Evolutionary conservation across 768 basidiomycete species (phyloP), one percentile per base, ranked within the genome.

Genomic region (Kwoniella botswanensis): DNA sequence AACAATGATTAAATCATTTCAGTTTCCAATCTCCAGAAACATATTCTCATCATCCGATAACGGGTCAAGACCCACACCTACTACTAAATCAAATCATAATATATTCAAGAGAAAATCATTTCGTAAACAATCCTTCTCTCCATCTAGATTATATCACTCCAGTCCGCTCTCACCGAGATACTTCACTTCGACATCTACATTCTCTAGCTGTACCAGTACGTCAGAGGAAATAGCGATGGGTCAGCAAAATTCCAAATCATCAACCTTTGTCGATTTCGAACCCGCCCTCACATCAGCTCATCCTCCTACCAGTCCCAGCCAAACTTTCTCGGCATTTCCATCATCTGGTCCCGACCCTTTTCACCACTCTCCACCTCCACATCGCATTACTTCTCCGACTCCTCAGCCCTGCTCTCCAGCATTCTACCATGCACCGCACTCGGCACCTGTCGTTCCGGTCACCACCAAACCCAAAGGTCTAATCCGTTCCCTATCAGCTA

Each of bases 371-470:
- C 63, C 63, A 29, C 63, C 50, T 18, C 9, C 22, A 26, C 63
- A 64, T n/a, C 21, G 26, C 9, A 15, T 26, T 1, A 21, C 29
- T 18, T 26, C 44, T n/a, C 52, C 52, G 4, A 15, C 50, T 12
- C 55, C 35, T 2, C 64, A 24, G 2, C 24, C 21, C 2, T n/a
- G n/a, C 5, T 26, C 58, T 13, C 59, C 59, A 11, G 52, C 59
- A 15, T 43, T 60, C 46, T 68, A 68, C 35, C 58, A 60, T 53
- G 58, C 67, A 1, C 67, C 67, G 1, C 67, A 68, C 21, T 68
- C 67, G 2, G 67, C 67, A 53, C 67, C 67, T 61, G 59, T 61
- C 41, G n/a, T 68, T 21, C 58, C 67, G 18, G 52, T 52, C 12
- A 60, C 44, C 2, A 53, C 24, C 6, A 58, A 21, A 13, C 65